Evolutionary conservation across 2,329 filamentous ascomycete genomes (phyloP).

Genomic region (Nemania sp.): DNA sequence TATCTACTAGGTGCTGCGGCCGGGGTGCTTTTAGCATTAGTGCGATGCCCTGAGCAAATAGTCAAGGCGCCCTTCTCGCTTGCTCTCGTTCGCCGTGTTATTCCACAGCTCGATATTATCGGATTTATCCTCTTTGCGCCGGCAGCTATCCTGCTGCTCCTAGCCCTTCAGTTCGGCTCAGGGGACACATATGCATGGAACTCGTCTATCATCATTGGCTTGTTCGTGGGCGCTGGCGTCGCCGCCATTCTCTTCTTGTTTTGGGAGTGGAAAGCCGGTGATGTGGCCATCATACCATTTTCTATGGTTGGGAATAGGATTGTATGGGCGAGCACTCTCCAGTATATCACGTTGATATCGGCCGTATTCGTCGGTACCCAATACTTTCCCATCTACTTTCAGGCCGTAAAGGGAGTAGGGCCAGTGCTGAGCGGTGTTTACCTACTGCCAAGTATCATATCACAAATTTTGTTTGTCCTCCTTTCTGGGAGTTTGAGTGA

Average conservation of each 20-base stretch:
- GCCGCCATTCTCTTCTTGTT: constrained; percentile 52
- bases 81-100: constrained; percentile 44
- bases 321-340: constrained; percentile 58
- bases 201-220: constrained; percentile 54
- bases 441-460: constrained; percentile 49
- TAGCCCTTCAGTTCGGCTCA: constrained; percentile 61
- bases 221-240: constrained; percentile 55
- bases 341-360: constrained; percentile 58
- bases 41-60: constrained; percentile 55
- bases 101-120: constrained; percentile 55
- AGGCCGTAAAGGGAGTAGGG: constrained; percentile 48
- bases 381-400: constrained; percentile 51
- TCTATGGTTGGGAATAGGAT: constrained; percentile 58
- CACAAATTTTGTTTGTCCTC: constrained; percentile 69
- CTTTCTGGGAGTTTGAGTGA: constrained; percentile 52
- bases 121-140: constrained; percentile 60
- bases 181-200: constrained; percentile 54
- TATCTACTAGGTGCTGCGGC: constrained; percentile 47
- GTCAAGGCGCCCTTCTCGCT: constrained; percentile 48
- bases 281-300: constrained; percentile 63
- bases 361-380: constrained; percentile 56
- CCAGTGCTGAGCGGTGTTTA: constrained; percentile 51
- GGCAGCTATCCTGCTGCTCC: constrained; percentile 56
- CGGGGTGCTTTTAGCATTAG: constrained; percentile 49
- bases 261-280: constrained; percentile 59